Base-by-base conservation (phyloP, 2,329 filamentous ascomycete genomes). In the Penicillium oxalicum region DNA sequence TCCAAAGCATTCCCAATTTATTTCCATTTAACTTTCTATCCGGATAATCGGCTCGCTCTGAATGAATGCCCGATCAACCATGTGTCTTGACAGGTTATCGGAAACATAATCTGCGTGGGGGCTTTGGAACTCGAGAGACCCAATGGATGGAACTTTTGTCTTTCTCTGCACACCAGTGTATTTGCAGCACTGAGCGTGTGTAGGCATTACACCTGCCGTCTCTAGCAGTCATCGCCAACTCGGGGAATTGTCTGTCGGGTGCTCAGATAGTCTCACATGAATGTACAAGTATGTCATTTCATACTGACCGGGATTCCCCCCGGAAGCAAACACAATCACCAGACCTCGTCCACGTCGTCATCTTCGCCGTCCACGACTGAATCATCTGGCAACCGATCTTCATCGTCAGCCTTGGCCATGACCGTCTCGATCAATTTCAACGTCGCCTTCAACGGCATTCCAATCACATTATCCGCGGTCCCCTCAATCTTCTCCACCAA, bases 381-480 rank as follows among this genome's bases (percentile, higher is more conserved):
- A 45, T 67, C 69, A 49, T 71, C 75, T 13, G 71, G 74, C 35
- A 74, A 57, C 33, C 71, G 73, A 47, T 83, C 81, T 39, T 82
- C 80, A 61, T 83, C 81, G 45, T 84, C 79, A 61, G 89, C 88
- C 56, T 81, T 82, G 59, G 85, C 83, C 55, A 96, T 76, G n/a
- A 90, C 87, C 75, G 84, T 88, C 74, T 97, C 91, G 51, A 95
- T 93, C 61, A 96, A 69, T 64, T 82, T 82, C 67, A 98, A 66
- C 9, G 84, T 87, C 57, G 81, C 79, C 59, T 89, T 80, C 55
- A 97, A 77, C 6, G 93, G 93, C 68, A 98, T 68, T 0, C 93
- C 93, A 27, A 98, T 84, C 1, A 97, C 93, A 68, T 97, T 97
- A 74, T 98, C 93, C 61, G 89, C 88, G 47, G 82, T 83, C 9